Conservation (phyloP, 108 stramenopile species). For the Skeletonema potamos region DNA sequence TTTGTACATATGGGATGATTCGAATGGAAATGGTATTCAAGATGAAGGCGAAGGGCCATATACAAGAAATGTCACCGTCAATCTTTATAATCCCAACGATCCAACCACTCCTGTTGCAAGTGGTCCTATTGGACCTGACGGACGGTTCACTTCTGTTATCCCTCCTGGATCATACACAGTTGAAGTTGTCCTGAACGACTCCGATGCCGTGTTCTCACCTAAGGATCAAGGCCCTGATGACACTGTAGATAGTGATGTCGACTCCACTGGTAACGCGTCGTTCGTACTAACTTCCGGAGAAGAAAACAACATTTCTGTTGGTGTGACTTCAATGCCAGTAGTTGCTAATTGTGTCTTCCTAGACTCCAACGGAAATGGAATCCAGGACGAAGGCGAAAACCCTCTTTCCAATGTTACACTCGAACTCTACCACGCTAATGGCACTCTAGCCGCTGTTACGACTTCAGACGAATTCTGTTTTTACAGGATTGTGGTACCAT, state of each 20-base stretch:
- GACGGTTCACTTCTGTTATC: not conserved
- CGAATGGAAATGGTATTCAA: not conserved
- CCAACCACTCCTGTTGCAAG: not conserved
- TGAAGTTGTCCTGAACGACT: not conserved
- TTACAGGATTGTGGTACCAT: slow-evolving; percentile 11
- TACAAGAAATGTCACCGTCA: not conserved
- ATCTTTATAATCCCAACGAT: not conserved
- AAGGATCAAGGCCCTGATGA: slow-evolving; percentile 15
- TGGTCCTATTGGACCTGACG: not conserved
- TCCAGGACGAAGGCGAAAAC: slow-evolving; percentile 25
- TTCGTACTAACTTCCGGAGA: slow-evolving; percentile 18
- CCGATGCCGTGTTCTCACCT: slow-evolving; percentile 1
- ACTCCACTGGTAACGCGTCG: not conserved
- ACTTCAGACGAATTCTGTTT: slow-evolving; percentile 22
- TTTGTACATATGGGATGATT: not conserved
- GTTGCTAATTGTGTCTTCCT: slow-evolving; percentile 28
- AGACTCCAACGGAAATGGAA: slow-evolving; percentile 32
- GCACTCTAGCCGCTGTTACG: slow-evolving; percentile 3
- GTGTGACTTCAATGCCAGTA: slow-evolving; percentile 3
- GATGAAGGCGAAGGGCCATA: not conserved
- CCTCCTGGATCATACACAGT: not conserved
- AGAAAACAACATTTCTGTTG: slow-evolving; percentile 18
- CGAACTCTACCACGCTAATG: not conserved
- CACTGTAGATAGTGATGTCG: slow-evolving; percentile 24
- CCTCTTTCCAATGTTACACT: slow-evolving; percentile 23